Evolutionary conservation across 2,329 filamentous ascomycete genomes (phyloP).

Genomic region (Pleomassaria siparia): DNA sequence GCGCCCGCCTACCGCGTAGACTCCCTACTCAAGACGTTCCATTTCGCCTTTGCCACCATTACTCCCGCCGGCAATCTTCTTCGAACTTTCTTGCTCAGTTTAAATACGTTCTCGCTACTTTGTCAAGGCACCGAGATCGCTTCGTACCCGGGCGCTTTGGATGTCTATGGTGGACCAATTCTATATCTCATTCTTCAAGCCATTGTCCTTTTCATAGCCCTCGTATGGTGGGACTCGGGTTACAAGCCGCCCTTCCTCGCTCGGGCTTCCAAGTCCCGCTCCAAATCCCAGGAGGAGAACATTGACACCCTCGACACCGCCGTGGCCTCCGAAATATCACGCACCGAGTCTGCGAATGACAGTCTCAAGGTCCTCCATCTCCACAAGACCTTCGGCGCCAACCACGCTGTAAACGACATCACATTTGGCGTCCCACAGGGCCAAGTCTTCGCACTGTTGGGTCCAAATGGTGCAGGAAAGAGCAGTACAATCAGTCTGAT

Average conservation of each 20-base stretch:
- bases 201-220: conserved; percentile 66
- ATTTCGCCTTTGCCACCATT: conserved; percentile 73
- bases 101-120: conserved; percentile 82
- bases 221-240: conserved; percentile 81
- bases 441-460: conserved; percentile 85
- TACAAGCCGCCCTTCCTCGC: conserved; percentile 57
- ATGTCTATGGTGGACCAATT: conserved; percentile 80
- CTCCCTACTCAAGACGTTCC: conserved; percentile 64
- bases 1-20: conserved; percentile 70
- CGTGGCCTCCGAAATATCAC: conserved; percentile 63
- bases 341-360: conserved; percentile 63
- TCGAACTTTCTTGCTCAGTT: conserved; percentile 70
- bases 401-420: conserved; percentile 79
- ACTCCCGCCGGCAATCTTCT: conserved; percentile 77
- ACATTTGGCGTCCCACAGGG: conserved; percentile 78
- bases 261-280: conserved; percentile 27
- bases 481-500: conserved; percentile 87
- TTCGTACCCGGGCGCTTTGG: conserved; percentile 68
- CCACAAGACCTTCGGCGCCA: conserved; percentile 75
- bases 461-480: conserved; percentile 90
- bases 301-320: conserved; percentile 54
- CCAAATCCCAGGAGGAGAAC: conserved; percentile 47
- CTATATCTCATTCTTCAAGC: conserved; percentile 78
- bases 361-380: conserved; percentile 79
- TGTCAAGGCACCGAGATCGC: conserved; percentile 66